Evolutionary conservation across 2,329 filamentous ascomycete genomes (phyloP), one percentile per base, ranked within the genome.

Genomic region (Neonectria ditissima): DNA sequence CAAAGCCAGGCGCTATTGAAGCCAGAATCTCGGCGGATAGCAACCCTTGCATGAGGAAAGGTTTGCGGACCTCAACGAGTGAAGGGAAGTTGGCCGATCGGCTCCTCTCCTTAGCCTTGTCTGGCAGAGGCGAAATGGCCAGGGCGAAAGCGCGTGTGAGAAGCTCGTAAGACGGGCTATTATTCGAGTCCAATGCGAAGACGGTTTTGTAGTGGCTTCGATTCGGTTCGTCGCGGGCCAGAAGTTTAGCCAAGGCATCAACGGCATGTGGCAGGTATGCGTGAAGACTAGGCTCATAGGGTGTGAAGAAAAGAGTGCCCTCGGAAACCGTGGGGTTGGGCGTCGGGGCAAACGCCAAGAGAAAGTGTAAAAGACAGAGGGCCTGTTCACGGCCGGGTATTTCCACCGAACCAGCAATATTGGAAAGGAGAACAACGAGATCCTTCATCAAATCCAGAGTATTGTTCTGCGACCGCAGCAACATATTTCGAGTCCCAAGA

Each of bases 381-480:
- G 94, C 94, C 75, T 98, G 94, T 74, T 98, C 94, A 66, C 92
- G 90, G 20, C 91, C 91, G 1, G 94, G 91, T 41, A 99, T 83
- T 74, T 95, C 91, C 55, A 98, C 87, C 10, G 88, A 87, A 50
- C 92, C 89, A 8, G 94, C 90, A 51, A 97, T 88, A 77, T 99
- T 98, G 60, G 95, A 97, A 58, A 99, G 83, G 69, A 97, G 89
- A 16, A 93, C 91, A 62, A 98, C 88, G 30, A 94, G 84, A 77
- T 99, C 96, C 80, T 99, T 99, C 92, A 97, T 97, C 73, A 98
- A 95, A 78, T 99, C 96, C 69, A 97, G 83, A 0, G 92, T 96
- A 78, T 97, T 97, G 74, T 87, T 84, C 69, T 96, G 87, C 4
- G 90, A 93, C 41, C 93, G 89, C 44, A 98, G 81, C 30, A 98